Base-by-base conservation (phyloP, 2,329 filamentous ascomycete genomes). In the Botrytis fabae region DNA sequence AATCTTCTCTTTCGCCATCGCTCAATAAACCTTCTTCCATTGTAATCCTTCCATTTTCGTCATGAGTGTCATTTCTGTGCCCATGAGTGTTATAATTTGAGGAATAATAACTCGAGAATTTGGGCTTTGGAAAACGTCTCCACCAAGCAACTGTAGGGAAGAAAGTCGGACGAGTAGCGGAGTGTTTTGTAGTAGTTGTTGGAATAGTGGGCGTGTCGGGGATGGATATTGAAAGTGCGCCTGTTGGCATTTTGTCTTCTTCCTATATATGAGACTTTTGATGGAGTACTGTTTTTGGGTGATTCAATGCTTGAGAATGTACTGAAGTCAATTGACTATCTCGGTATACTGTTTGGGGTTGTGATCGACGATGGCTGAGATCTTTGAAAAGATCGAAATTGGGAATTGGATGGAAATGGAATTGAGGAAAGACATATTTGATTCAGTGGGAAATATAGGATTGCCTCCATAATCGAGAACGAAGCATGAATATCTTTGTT, bases 11-110 rank as follows among this genome's bases (percentile, higher is more conserved):
- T 72, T 69, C 70, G 12, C 48, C 35, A 9, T 54, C 64, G 32
- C 54, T 63, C 51, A 68, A 69, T 40, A 72, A 48, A 28, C 70
- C 70, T 48, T 72, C 70, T 60, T 72, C 63, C 28, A 71, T 66
- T 28, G 14, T 32, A 18, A 38, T 59, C 38, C 46, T 66, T 20
- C 38, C 61, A 54, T 42, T 64, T 54, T 71, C 46, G 40, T 65
- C 44, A 42, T 65, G 28, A 14, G 42, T 54, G 20, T 25, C 35
- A 20, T n/a, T 35, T 20, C n/a, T 20, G 12, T 32, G 25, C 48
- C 18, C 16, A 12, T 57, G 65, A 28, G 28, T 32, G 54, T 32
- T 42, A 10, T 28, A 32, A 10, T 10, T 25, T 4, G 48, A 69
- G 65, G 65, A 32, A 57, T 57, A 32, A 69, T 69, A 57, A 25